These are phyloP conservation scores for Cercospora sojina DNA, from an alignment of 2,329 filamentous ascomycete species.

Conservation along the genomic window DNA sequence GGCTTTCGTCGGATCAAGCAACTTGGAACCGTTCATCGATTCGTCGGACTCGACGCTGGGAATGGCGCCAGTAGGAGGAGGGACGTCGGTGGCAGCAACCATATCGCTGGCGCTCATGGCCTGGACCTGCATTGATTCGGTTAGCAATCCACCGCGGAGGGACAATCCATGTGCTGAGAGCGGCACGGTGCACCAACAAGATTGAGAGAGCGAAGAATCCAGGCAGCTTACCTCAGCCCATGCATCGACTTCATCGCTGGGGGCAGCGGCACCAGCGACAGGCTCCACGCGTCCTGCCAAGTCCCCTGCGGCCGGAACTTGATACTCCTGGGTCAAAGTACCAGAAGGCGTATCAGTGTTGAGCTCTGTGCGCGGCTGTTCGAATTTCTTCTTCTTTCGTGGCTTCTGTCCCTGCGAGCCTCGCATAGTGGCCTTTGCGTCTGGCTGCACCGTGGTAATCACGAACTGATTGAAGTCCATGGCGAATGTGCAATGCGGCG, in stretches of 20 bases:
- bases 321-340: not conserved
- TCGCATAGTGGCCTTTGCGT: constrained; percentile 7
- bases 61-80: constrained; percentile 18
- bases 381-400: constrained; percentile 7
- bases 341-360: not conserved
- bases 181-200: too few relatives aligned
- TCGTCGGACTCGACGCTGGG: constrained; percentile 21
- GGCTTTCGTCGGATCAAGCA: constrained; percentile 24
- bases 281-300: not conserved
- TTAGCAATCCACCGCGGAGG: not conserved
- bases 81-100: not conserved
- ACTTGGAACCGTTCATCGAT: not conserved
- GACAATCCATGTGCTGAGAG: not conserved
- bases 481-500: not conserved
- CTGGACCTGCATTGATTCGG: not conserved
- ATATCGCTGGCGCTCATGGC: not conserved
- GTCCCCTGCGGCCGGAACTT: not conserved
- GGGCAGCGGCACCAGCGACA: not conserved
- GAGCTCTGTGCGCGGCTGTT: not conserved
- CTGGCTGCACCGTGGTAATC: constrained; percentile 10
- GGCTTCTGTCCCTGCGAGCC: constrained; percentile 11
- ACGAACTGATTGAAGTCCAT: constrained; percentile 16
- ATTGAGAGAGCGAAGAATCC: not conserved
- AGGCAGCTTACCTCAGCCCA: constrained; percentile 13
- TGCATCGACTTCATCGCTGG: not conserved